Evolutionary conservation across 345 rosid species (phyloP), one percentile per base, ranked within the genome.

Genomic region (Citrus australasica): DNA sequence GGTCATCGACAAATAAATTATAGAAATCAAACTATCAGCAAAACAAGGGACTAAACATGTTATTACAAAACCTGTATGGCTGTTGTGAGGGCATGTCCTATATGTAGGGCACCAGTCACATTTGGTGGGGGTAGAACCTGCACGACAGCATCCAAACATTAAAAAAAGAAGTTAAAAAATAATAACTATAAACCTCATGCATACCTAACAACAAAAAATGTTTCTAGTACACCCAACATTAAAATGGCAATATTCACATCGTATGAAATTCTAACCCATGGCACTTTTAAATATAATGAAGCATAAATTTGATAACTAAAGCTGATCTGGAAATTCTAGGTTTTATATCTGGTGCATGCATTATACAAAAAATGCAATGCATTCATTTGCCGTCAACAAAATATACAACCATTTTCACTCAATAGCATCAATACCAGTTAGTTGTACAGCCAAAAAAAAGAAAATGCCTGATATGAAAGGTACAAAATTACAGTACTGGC

Each of bases 71-170:
- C 98, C 98, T 94, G 84, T 59, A 96, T 79, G 32, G 99, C 94
- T 76, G 92, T 75, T 27, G 99, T 94, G 48, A 96, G 91, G 38
- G 99, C 99, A 85, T 96, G 99, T 79, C 99, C 99, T 59, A 94
- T 96, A 80, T 96, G 99, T 32, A 96, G 80, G 64, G 94, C 95
- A 70, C 99, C 99, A 30, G 99, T 96, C 83, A 96, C 99, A 85
- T 96, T 96, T 74, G 99, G 99, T 66, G 99, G 99, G 66, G 99
- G 98, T 46, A 96, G 88, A 85, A 96, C 97, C 98, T 96, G 85
- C 77, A 85, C 24, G 72, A 77, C 69, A 56, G 75, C 28, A 40
- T 19, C 32, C 46, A 78, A 33, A 27, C 28, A 66, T 71, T n/a
- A 76, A 79, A 73, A 30, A 40, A 65, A 24, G 25, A 56, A 30